phyloP scores from a whole-genome alignment of 2,329 filamentous ascomycete species.

The Aureobasidium sp. region DNA sequence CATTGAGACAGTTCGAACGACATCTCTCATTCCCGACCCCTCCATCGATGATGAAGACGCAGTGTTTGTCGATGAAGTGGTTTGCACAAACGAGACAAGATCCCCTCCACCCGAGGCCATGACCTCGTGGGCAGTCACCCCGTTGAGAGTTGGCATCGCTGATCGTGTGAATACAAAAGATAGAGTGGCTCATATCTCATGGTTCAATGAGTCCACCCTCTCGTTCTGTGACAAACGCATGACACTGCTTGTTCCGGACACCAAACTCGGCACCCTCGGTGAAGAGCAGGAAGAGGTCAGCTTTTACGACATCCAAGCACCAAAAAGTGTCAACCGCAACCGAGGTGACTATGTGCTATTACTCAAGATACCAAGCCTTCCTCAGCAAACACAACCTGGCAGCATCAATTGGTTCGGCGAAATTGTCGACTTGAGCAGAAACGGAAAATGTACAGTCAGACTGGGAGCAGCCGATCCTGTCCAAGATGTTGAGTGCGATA shows the following conservation, averaged over 20 bases:
- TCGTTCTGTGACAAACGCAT: conserved; percentile 19
- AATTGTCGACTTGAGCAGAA: conserved; percentile 47
- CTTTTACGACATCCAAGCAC: conserved; percentile 50
- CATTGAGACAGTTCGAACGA: conserved; percentile 41
- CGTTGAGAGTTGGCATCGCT: conserved; percentile 49
- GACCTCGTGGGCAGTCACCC: conserved; percentile 31
- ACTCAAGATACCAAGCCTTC: conserved; percentile 21
- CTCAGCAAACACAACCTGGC: conserved; percentile 12
- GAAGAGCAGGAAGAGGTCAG: conserved; percentile 46
- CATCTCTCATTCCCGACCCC: conserved; percentile 42
- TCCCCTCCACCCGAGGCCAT: not conserved
- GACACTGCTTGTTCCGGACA: conserved; percentile 36
- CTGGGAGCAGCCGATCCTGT: conserved; percentile 45
- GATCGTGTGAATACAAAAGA: conserved; percentile 50
- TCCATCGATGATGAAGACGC: conserved; percentile 50
- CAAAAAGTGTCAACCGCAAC: conserved; percentile 42
- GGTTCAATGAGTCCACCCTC: conserved; percentile 33
- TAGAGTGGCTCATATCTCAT: conserved; percentile 49
- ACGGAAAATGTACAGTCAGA: conserved; percentile 49
- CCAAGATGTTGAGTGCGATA: conserved; percentile 37
- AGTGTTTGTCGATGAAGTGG: conserved; percentile 52
- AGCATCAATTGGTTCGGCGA: conserved; percentile 49
- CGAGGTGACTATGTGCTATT: conserved; percentile 50
- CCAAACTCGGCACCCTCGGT: conserved; percentile 37
- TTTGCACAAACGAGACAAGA: conserved; percentile 39